phyloP scores from a whole-genome alignment of 148 eudicot genomes.

The Salicornia ramosissima region DNA sequence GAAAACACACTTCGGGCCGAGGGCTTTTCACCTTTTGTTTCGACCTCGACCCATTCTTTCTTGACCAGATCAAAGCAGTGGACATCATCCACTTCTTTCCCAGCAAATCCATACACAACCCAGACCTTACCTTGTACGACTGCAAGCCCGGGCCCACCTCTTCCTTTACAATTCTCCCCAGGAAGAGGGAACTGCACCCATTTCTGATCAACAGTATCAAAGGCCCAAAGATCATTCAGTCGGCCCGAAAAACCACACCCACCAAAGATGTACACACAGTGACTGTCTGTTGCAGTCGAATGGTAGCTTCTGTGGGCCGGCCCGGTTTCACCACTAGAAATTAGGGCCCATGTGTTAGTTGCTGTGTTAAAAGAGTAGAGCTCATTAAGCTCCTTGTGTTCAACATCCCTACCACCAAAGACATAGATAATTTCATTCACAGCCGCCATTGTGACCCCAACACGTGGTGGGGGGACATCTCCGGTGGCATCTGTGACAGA shows the following conservation, averaged over 20 bases:
- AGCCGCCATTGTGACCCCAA: constrained; percentile 87
- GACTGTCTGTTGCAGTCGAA: constrained; percentile 60
- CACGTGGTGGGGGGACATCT: constrained; percentile 81
- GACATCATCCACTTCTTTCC: constrained; percentile 74
- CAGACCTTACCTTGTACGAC: constrained; percentile 58
- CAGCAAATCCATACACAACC: constrained; percentile 91
- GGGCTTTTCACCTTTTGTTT: constrained; percentile 64
- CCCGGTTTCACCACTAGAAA: constrained; percentile 54
- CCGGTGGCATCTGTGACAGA: constrained; percentile 59
- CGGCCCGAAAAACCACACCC: constrained; percentile 81
- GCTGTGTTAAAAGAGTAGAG: constrained; percentile 73
- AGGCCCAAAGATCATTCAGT: constrained; percentile 85
- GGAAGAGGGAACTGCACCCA: constrained; percentile 67
- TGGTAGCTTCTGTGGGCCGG: constrained; percentile 86
- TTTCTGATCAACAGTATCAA: constrained; percentile 44
- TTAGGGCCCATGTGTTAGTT: constrained; percentile 61
- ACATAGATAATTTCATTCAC: constrained; percentile 61
- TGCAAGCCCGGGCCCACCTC: constrained; percentile 88
- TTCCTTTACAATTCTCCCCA: constrained; percentile 59
- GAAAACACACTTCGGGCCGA: constrained; percentile 75
- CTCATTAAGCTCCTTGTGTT: constrained; percentile 82
- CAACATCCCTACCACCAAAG: constrained; percentile 81
- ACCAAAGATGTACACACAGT: constrained; percentile 62
- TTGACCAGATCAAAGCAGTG: constrained; percentile 53
- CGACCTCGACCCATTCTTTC: constrained; percentile 60